Conservation (phyloP, 345 rosid genomes). For the Brassica cretica region DNA sequence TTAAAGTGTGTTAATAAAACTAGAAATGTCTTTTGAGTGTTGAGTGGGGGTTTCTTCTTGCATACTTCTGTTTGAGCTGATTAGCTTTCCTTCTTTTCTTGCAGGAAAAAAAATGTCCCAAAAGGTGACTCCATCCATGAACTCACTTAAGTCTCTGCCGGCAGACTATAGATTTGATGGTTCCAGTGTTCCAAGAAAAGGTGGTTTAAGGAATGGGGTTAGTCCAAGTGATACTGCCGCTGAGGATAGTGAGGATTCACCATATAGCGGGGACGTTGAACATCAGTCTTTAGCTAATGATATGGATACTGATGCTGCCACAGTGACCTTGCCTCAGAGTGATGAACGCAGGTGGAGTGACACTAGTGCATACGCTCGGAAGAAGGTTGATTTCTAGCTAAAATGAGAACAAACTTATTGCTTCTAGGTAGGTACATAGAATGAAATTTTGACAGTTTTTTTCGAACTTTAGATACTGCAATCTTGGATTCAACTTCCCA, state of each 20-base stretch:
- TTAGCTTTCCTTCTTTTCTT: conserved; percentile 32
- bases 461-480: conserved; percentile 64
- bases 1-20: conserved; percentile 14
- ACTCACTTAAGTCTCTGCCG: conserved; percentile 74
- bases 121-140: conserved; percentile 56
- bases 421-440: conserved; percentile 20
- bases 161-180: conserved; percentile 60
- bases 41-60: neutral
- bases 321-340: conserved; percentile 47
- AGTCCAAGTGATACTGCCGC: conserved; percentile 39
- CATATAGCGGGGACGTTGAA: conserved; percentile 58
- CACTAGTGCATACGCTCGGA: conserved; percentile 62
- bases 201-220: conserved; percentile 40
- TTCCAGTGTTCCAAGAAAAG: conserved; percentile 49
- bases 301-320: conserved; percentile 51
- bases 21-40: conserved; percentile 25
- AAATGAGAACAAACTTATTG: neutral
- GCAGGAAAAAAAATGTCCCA: conserved; percentile 56
- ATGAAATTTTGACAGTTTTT: conserved; percentile 27
- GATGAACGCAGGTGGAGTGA: conserved; percentile 76
- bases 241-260: conserved; percentile 71
- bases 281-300: conserved; percentile 49
- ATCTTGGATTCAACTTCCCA: conserved; percentile 81
- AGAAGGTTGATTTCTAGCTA: conserved; percentile 51
- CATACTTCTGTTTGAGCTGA: conserved; percentile 28